phyloP scores from a whole-genome alignment of 208 protist genomes.

The Strigomonas oncopelti region DNA sequence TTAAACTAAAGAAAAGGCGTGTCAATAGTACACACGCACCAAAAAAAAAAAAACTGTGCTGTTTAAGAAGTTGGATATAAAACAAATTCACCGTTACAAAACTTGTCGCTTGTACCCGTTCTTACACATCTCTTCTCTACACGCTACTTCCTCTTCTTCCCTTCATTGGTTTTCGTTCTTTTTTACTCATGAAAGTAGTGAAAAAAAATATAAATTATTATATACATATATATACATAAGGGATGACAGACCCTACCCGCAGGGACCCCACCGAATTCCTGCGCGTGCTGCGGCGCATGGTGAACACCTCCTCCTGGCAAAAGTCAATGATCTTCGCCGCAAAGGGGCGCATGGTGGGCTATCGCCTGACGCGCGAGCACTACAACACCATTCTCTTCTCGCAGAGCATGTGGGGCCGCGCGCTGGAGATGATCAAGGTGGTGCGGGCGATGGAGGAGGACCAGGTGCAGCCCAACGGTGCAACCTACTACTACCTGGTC shows the following conservation, averaged over 20 bases:
- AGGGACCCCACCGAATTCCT: conserved; percentile 89
- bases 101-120: neutral
- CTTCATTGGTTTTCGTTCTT: neutral
- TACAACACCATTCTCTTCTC: conserved; percentile 91
- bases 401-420: conserved; percentile 86
- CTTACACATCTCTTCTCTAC: neutral
- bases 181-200: neutral
- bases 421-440: conserved; percentile 85
- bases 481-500: conserved; percentile 89
- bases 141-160: neutral
- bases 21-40: too few relatives aligned
- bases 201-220: conserved; percentile 6
- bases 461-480: conserved; percentile 79
- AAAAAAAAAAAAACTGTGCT: conserved; percentile 4
- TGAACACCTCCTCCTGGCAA: conserved; percentile 85
- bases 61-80: neutral
- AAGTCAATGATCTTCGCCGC: conserved; percentile 88
- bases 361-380: conserved; percentile 80
- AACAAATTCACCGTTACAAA: too few relatives aligned
- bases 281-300: conserved; percentile 85
- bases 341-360: conserved; percentile 89
- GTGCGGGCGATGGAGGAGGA: conserved; percentile 88
- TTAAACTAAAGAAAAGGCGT: neutral
- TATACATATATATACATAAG: neutral
- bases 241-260: conserved; percentile 87